Evolutionary conservation across 1,284 basidiomycete genomes (phyloP), one percentile per base, ranked within the genome.

Genomic region (Phylloboletellus chloephorus): DNA sequence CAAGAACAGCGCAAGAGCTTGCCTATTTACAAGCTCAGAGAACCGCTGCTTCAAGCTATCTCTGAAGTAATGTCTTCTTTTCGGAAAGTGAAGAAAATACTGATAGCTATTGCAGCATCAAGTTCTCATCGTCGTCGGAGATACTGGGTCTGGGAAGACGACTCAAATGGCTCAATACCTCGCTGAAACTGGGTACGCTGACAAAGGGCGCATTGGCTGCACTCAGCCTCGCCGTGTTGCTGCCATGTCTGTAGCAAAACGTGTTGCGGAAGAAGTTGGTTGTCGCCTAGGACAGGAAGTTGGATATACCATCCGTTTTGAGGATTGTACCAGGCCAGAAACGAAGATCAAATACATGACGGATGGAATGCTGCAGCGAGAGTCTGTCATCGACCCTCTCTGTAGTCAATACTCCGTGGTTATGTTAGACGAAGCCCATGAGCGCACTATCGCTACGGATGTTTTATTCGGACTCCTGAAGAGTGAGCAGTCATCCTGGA

Each of bases 271-370:
- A 64, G 95, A 98, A 66, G 93, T 98, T 3, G 96, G 95, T 6
- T 97, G 94, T 66, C 79, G 95, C 7, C 72, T 99, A 4, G 95
- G 95, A 7, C 88, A 95, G 57, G 95, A 98, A 66, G 95, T 99
- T 45, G 95, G 95, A 2, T 99, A 99, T 63, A 91, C 88, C 4
- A 97, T 99, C 55, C 94, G 96, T 70, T 99, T 99, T 65, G 95
- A 99, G 68, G 96, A 98, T 66, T 93, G 93, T 65, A 98, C 95
- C 4, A 86, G 89, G 57, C 91, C 95, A 0, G 96, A 98, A 65
- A 98, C 95, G 9, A 83, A 88, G 58, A 98, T 99, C 76, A 99
- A 98, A 68, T 98, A 96, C 76, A 98, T 99, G 96, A 99, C 96
- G 50, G 95, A 98, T 61, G 96, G 95, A 71, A 97, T 99, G 92